Percentiles rank a stretch among this genome's conserved stretches.
Conservation (phyloP, 2,329 filamentous ascomycete genomes). For the Fusarium stilboides region DNA sequence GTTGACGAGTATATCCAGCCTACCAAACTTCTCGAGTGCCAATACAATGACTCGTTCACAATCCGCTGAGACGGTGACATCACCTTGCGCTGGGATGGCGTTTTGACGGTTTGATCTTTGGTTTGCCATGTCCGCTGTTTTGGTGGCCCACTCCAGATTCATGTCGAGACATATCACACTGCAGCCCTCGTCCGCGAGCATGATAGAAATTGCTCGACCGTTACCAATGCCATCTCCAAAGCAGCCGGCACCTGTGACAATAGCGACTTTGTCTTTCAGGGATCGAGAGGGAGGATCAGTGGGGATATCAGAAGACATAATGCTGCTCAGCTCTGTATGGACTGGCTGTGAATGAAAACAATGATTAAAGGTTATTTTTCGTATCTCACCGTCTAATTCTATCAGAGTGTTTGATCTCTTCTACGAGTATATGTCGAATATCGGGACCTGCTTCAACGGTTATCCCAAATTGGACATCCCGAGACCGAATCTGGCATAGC, state of each 20-base stretch:
- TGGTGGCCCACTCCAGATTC: constrained; percentile 63
- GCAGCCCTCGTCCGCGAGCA: constrained; percentile 72
- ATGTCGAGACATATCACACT: constrained; percentile 72
- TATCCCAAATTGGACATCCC: constrained; percentile 21
- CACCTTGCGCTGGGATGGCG: constrained; percentile 62
- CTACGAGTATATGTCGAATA: not conserved
- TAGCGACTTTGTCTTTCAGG: constrained; percentile 59
- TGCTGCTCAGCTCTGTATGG: not conserved
- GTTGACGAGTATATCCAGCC: constrained; percentile 75
- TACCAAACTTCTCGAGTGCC: constrained; percentile 65
- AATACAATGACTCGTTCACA: constrained; percentile 62
- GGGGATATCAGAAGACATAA: constrained; percentile 26
- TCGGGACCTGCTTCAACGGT: not conserved
- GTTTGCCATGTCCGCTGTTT: constrained; percentile 68
- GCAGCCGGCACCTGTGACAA: constrained; percentile 73
- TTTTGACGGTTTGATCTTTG: constrained; percentile 56
- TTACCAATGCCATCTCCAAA: constrained; percentile 72
- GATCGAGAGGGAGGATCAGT: constrained; percentile 32
- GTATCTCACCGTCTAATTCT: not conserved
- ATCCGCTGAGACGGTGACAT: constrained; percentile 69
- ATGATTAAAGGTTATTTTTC: not conserved
- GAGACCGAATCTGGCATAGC: not conserved
- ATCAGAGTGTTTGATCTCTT: not conserved
- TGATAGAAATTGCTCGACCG: constrained; percentile 70
- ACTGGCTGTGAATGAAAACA: not conserved